phyloP scores from a whole-genome alignment of 2,329 filamentous ascomycete species.

The Cercospora sp. region DNA sequence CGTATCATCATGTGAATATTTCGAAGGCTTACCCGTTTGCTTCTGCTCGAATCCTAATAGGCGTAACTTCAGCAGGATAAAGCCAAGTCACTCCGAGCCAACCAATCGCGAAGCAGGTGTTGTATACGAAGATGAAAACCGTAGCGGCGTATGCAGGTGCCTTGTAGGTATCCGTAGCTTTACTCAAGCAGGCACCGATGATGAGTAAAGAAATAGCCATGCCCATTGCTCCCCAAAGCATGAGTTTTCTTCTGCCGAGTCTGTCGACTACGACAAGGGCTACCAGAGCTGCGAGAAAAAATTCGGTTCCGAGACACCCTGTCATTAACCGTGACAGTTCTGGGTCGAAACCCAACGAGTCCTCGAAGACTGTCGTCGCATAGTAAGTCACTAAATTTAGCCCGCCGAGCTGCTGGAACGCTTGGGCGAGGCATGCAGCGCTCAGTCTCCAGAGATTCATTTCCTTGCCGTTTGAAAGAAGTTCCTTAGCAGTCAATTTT shows the following conservation, averaged over 20 bases:
- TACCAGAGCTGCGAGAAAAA: slow-evolving; percentile 31
- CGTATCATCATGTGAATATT: not conserved
- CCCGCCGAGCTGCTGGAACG: slow-evolving; percentile 44
- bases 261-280: slow-evolving; percentile 66
- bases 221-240: slow-evolving; percentile 31
- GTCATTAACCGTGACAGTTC: slow-evolving; percentile 28
- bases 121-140: slow-evolving; percentile 36
- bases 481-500: slow-evolving; percentile 24
- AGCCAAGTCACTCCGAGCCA: slow-evolving; percentile 38
- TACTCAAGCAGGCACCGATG: slow-evolving; percentile 22
- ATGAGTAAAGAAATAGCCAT: slow-evolving; percentile 32
- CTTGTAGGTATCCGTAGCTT: slow-evolving; percentile 18
- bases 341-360: slow-evolving; percentile 47
- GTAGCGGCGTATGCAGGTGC: slow-evolving; percentile 33
- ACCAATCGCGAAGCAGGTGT: slow-evolving; percentile 34
- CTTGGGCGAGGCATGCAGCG: slow-evolving; percentile 47
- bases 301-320: slow-evolving; percentile 31
- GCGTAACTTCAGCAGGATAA: slow-evolving; percentile 42
- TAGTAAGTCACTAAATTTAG: slow-evolving; percentile 34
- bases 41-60: slow-evolving; percentile 54
- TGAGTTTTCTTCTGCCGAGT: slow-evolving; percentile 52
- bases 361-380: slow-evolving; percentile 55
- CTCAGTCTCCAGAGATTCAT: slow-evolving; percentile 48
- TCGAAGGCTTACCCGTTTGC: slow-evolving; percentile 52
- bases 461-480: slow-evolving; percentile 43